phyloP scores from a whole-genome alignment of 176 grass and related monocot species.

The Phragmites australis region DNA sequence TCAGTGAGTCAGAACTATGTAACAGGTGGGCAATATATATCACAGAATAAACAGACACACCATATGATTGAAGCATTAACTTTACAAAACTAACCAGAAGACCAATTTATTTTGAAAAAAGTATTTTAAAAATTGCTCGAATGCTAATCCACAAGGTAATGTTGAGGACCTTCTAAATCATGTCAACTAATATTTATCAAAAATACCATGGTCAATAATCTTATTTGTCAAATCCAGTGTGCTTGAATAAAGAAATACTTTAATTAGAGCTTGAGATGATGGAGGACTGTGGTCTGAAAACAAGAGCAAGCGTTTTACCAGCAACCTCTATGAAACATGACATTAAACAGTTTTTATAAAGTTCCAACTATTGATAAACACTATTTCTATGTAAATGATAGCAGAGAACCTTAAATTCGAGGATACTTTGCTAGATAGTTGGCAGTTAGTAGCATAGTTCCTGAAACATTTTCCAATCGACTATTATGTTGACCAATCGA shows the following conservation, averaged over 20 bases:
- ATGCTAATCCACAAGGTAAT: neutral
- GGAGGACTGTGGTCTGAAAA: slow-evolving; percentile 3
- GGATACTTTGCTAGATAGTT: neutral
- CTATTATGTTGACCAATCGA: neutral
- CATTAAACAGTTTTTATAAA: neutral
- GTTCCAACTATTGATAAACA: neutral
- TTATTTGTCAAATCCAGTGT: neutral
- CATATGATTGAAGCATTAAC: neutral
- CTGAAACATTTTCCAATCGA: neutral
- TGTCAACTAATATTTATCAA: neutral
- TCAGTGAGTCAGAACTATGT: slow-evolving; percentile 16
- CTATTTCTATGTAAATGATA: neutral
- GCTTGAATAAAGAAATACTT: neutral
- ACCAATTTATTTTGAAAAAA: neutral
- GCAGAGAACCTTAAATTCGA: neutral
- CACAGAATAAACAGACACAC: slow-evolving; percentile 15
- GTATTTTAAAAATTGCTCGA: neutral
- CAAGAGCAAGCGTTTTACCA: neutral
- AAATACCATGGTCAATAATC: neutral
- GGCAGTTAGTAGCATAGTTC: slow-evolving; percentile 1
- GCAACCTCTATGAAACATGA: neutral
- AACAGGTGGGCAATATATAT: neutral
- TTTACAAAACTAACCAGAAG: neutral
- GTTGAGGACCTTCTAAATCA: neutral
- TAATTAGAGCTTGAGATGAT: neutral